Conservation (phyloP, 768 basidiomycete species). For the Melanogaster broomeanus region DNA sequence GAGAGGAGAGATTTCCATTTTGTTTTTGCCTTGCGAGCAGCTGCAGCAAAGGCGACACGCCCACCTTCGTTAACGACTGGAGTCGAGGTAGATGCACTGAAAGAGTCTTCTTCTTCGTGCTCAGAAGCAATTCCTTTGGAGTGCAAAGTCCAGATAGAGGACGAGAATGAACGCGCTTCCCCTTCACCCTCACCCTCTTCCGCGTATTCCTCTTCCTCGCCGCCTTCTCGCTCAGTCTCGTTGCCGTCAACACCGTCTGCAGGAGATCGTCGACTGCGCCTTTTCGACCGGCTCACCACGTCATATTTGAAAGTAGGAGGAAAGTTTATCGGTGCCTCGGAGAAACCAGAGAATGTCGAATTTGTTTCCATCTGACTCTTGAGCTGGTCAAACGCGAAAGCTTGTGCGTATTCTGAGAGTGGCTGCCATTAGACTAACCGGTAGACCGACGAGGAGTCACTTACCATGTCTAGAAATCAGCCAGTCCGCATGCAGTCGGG, state of each 20-base stretch:
- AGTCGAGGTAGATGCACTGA: slow-evolving; percentile 27
- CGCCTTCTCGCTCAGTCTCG: slow-evolving; percentile 40
- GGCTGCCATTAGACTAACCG: slow-evolving; percentile 8
- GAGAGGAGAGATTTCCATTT: slow-evolving; percentile 54
- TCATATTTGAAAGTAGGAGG: slow-evolving; percentile 96
- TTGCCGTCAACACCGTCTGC: slow-evolving; percentile 36
- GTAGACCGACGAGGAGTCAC: slow-evolving; percentile 1
- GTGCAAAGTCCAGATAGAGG: slow-evolving; percentile 49
- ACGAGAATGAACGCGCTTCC: slow-evolving; percentile 56
- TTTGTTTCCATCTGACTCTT: slow-evolving; percentile 71
- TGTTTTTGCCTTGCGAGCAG: slow-evolving; percentile 56
- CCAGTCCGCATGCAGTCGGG: slow-evolving; percentile 94
- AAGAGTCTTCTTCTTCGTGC: slow-evolving; percentile 44
- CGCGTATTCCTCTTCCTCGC: slow-evolving; percentile 36
- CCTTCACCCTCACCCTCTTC: slow-evolving; percentile 43
- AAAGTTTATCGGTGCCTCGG: slow-evolving; percentile 80
- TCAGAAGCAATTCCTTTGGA: slow-evolving; percentile 38
- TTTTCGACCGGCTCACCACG: slow-evolving; percentile 58
- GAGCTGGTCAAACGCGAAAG: slow-evolving; percentile 89
- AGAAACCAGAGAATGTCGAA: slow-evolving; percentile 73
- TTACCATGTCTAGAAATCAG: slow-evolving; percentile 78
- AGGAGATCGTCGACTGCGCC: slow-evolving; percentile 37
- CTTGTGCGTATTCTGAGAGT: slow-evolving; percentile 72
- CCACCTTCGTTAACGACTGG: slow-evolving; percentile 32
- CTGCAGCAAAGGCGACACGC: slow-evolving; percentile 39